These are phyloP conservation scores for Parascedosporium putredinis DNA, from an alignment of 2,329 filamentous ascomycete genomes.

Conservation along the genomic window DNA sequence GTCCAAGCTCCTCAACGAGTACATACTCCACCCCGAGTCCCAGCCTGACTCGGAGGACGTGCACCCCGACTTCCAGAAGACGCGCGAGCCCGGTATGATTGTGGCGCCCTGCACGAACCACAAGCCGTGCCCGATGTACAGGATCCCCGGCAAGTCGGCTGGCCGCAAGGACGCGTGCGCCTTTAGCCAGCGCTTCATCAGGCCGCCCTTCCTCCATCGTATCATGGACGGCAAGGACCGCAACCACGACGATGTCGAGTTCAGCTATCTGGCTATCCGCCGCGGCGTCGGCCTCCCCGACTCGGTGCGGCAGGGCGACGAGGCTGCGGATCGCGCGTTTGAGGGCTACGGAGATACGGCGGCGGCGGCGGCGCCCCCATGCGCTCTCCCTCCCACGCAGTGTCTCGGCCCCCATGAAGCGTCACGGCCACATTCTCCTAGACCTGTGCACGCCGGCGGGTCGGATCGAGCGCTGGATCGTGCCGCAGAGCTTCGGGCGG, in stretches of 20 bases:
- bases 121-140: slow-evolving; percentile 78
- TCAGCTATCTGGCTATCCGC: slow-evolving; percentile 79
- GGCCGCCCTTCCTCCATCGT: slow-evolving; percentile 70
- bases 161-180: slow-evolving; percentile 86
- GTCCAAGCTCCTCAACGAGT: slow-evolving; percentile 63
- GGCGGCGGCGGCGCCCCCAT: slow-evolving; percentile 26
- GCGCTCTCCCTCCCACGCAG: slow-evolving; percentile 66
- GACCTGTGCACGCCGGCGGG: slow-evolving; percentile 85
- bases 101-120: slow-evolving; percentile 83
- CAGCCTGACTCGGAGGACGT: slow-evolving; percentile 17
- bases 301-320: slow-evolving; percentile 16
- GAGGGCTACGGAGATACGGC: slow-evolving; percentile 52
- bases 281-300: slow-evolving; percentile 45
- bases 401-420: slow-evolving; percentile 74
- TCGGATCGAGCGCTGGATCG: slow-evolving; percentile 84
- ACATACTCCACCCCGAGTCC: slow-evolving; percentile 52
- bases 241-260: slow-evolving; percentile 86
- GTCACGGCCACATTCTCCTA: slow-evolving; percentile 75
- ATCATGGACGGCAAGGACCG: slow-evolving; percentile 57
- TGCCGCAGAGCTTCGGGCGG: slow-evolving; percentile 70
- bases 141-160: slow-evolving; percentile 52
- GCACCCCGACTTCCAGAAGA: slow-evolving; percentile 20
- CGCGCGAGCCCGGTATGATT: slow-evolving; percentile 52
- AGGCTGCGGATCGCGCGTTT: slow-evolving; percentile 58
- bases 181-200: slow-evolving; percentile 80